Evolutionary conservation across 2,329 filamentous ascomycete species (phyloP).

Genomic region (Calonectria pauciramosa): DNA sequence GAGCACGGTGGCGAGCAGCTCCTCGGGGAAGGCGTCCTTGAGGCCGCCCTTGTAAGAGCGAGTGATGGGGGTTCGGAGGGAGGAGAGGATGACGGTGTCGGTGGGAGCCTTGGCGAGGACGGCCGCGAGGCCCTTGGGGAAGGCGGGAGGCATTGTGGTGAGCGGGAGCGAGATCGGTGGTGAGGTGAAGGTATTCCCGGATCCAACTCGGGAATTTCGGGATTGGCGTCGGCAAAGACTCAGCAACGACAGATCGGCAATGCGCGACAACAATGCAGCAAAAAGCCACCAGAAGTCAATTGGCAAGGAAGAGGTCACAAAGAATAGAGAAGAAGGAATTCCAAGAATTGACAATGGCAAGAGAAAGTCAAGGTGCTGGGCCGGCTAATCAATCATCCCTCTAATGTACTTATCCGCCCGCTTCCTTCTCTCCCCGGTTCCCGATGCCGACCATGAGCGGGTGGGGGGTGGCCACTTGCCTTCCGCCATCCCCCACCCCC

Average conservation of each 20-base stretch:
- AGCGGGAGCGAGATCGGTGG: neutral
- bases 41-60: slow-evolving; percentile 86
- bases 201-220: slow-evolving; percentile 5
- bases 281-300: slow-evolving; percentile 3
- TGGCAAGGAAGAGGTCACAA: slow-evolving; percentile 6
- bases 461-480: slow-evolving; percentile 23
- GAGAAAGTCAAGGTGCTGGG: slow-evolving; percentile 14
- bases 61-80: slow-evolving; percentile 90
- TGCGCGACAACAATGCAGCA: neutral
- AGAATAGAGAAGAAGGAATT: slow-evolving; percentile 5
- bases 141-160: slow-evolving; percentile 36
- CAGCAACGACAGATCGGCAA: neutral
- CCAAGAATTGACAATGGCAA: slow-evolving; percentile 16
- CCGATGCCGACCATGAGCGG: slow-evolving; percentile 35
- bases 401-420: slow-evolving; percentile 31
- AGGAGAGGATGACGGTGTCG: slow-evolving; percentile 90
- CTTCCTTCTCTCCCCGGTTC: slow-evolving; percentile 27
- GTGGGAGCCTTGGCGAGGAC: slow-evolving; percentile 84
- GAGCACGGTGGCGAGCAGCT: slow-evolving; percentile 80
- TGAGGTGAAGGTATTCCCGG: slow-evolving; percentile 25
- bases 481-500: slow-evolving; percentile 23
- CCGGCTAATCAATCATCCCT: slow-evolving; percentile 45
- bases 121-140: slow-evolving; percentile 72
- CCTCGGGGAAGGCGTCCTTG: slow-evolving; percentile 91
- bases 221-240: neutral